Conservation (phyloP, 202 grass and related monocot genomes). For the Schoenoplectus tabernaemontani region DNA sequence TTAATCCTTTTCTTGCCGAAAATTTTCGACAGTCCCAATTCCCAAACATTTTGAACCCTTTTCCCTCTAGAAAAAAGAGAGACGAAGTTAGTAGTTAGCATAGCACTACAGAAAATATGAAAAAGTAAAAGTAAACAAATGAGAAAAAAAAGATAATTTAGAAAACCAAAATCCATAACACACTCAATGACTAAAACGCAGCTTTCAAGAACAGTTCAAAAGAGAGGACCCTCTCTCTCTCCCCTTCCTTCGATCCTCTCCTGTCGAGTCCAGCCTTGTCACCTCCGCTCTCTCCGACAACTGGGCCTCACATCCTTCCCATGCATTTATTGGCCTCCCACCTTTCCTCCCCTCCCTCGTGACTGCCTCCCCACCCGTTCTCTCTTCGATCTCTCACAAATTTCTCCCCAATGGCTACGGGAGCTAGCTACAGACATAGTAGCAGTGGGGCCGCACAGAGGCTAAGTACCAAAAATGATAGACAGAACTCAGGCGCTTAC, state of each 20-base stretch:
- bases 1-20: neutral
- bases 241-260: too few relatives aligned
- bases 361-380: conserved; percentile 23
- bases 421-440: conserved; percentile 42
- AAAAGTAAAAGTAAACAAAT: conserved; percentile 10
- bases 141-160: neutral
- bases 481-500: conserved; percentile 32
- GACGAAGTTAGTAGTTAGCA: too few relatives aligned
- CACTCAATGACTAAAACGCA: conserved; percentile 23
- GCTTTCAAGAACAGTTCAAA: conserved; percentile 30
- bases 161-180: neutral
- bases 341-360: neutral
- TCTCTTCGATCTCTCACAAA: neutral
- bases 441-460: conserved; percentile 39
- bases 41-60: conserved; percentile 15
- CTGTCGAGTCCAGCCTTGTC: neutral
- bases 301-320: neutral
- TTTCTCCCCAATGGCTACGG: conserved; percentile 27
- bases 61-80: neutral
- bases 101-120: neutral
- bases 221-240: too few relatives aligned
- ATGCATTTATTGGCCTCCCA: conserved; percentile 36
- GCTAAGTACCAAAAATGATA: conserved; percentile 50
- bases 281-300: conserved; percentile 6
- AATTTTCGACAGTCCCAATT: neutral